Evolutionary conservation across 192 early-diverging fungal genomes (phyloP).

Genomic region (Geranomyces variabilis): DNA sequence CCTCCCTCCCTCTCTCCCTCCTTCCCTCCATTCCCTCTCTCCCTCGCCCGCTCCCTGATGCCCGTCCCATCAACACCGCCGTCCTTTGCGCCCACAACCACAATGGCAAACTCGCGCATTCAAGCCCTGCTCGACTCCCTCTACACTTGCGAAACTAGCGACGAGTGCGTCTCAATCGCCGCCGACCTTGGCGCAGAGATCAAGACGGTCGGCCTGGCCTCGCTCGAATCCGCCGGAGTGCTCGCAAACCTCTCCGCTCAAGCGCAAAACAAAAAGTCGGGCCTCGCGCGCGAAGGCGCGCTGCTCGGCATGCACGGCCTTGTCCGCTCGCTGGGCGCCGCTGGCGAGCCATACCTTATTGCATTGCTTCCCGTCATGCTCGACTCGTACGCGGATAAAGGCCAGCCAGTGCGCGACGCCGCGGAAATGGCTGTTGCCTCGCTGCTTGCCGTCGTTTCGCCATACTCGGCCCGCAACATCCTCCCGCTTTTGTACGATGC

Average conservation of each 20-base stretch:
- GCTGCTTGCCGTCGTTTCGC: constrained; percentile 17
- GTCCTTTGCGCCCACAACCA: background rate
- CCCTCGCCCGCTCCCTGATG: background rate
- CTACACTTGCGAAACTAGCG: constrained; percentile 52
- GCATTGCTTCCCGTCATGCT: constrained; percentile 60
- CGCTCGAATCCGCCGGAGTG: constrained; percentile 39
- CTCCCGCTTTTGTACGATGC: constrained; percentile 42
- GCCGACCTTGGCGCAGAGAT: constrained; percentile 42
- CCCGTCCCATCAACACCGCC: background rate
- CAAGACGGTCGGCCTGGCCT: constrained; percentile 33
- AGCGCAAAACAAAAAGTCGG: constrained; percentile 56
- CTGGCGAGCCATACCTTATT: constrained; percentile 63
- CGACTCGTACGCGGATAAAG: constrained; percentile 64
- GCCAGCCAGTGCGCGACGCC: constrained; percentile 51
- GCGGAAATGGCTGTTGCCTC: constrained; percentile 39
- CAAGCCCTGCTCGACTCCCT: constrained; percentile 34
- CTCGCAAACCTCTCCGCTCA: constrained; percentile 37
- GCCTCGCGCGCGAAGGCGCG: constrained; percentile 48
- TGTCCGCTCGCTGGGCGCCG: constrained; percentile 43
- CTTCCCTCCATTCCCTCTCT: background rate
- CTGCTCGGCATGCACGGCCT: constrained; percentile 46
- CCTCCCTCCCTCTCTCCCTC: background rate
- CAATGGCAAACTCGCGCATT: background rate
- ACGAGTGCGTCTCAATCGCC: constrained; percentile 47
- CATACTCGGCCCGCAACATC: constrained; percentile 21